These are phyloP conservation scores for Mucor velutinosus DNA, from an alignment of 371 early-diverging fungal genomes.

Conservation along the genomic window DNA sequence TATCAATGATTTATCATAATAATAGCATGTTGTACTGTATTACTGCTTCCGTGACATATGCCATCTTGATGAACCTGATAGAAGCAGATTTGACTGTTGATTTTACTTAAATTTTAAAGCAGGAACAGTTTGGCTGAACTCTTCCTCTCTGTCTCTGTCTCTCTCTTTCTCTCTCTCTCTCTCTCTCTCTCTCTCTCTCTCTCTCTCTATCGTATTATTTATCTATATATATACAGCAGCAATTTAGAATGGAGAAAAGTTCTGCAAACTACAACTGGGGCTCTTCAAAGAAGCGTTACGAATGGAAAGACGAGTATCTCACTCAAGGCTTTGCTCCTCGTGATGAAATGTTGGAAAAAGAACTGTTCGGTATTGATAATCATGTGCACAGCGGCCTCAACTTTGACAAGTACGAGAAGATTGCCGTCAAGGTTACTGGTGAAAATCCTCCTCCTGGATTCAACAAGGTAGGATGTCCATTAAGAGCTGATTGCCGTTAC, in stretches of 20 bases:
- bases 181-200: neutral
- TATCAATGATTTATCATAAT: no score
- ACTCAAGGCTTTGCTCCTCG: conserved; percentile 38
- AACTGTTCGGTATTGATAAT: conserved; percentile 54
- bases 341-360: conserved; percentile 48
- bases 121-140: neutral
- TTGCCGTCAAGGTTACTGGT: conserved; percentile 56
- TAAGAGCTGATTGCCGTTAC: neutral
- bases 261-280: conserved; percentile 41
- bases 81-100: neutral
- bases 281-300: conserved; percentile 43
- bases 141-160: no score
- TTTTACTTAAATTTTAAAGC: neutral
- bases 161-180: no score
- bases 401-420: conserved; percentile 57
- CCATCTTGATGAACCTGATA: no score
- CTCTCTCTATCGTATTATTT: neutral
- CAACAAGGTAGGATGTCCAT: conserved; percentile 21
- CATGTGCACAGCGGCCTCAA: conserved; percentile 54
- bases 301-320: conserved; percentile 42
- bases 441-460: conserved; percentile 49
- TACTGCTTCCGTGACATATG: no score
- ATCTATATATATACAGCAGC: neutral
- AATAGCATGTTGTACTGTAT: no score
- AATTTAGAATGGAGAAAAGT: neutral